Percentiles rank a stretch among this genome's conserved stretches.
Evolutionary conservation across 345 rosid species (phyloP).

Genomic region (Heritiera littoralis): DNA sequence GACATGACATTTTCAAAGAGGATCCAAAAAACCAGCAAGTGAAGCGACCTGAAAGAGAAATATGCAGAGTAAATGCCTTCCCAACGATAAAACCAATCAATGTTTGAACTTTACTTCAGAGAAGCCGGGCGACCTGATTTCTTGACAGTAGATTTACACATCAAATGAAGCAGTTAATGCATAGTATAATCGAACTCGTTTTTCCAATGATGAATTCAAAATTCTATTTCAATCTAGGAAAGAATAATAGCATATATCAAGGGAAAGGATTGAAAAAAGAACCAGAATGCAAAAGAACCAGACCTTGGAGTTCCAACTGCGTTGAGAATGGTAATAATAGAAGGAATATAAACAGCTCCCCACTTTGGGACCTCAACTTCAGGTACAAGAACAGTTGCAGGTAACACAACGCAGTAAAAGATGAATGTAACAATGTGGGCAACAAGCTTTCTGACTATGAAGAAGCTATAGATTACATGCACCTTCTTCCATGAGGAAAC

Average conservation of each 20-base stretch:
- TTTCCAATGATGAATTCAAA: constrained; percentile 45
- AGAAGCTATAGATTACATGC: constrained; percentile 94
- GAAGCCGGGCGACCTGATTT: background rate
- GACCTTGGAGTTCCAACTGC: constrained; percentile 98
- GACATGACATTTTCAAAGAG: constrained; percentile 98
- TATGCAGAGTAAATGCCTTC: background rate
- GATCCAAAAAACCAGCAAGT: constrained; percentile 87
- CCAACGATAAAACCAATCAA: constrained; percentile 1
- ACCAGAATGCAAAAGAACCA: background rate
- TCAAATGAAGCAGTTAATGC: background rate
- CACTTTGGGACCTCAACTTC: constrained; percentile 89
- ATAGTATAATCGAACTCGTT: background rate
- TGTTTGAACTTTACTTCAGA: background rate
- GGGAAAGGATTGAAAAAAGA: background rate
- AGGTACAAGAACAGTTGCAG: constrained; percentile 88
- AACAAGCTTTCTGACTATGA: constrained; percentile 77
- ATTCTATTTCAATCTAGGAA: background rate
- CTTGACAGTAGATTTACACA: background rate
- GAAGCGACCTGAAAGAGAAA: constrained; percentile 62
- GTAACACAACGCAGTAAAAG: constrained; percentile 81
- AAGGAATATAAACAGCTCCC: constrained; percentile 90
- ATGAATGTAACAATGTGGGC: constrained; percentile 86
- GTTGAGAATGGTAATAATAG: constrained; percentile 73
- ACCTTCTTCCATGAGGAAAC: constrained; percentile 86
- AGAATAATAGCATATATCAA: background rate